Percentiles rank a stretch among this genome's conserved stretches.
Conservation (phyloP, 140 eudicot species). For the Senecio squalidus region DNA sequence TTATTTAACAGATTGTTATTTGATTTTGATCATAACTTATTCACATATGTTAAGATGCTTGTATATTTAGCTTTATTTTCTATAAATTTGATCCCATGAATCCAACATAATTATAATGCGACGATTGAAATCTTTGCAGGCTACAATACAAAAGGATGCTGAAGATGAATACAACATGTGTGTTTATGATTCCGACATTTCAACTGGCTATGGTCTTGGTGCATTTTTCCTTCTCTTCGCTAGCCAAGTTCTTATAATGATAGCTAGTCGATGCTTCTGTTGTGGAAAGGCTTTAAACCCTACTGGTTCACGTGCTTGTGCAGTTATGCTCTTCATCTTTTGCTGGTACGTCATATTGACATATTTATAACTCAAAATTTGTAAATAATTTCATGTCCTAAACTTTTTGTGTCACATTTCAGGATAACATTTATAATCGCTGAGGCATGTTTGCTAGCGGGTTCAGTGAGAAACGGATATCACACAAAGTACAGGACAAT, state of each 20-base stretch:
- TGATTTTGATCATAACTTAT: not conserved
- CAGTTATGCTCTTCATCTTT: slow-evolving; percentile 60
- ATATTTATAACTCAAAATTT: not conserved
- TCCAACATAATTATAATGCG: slow-evolving; percentile 1
- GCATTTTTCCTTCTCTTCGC: slow-evolving; percentile 67
- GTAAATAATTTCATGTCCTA: not conserved
- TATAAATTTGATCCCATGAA: not conserved
- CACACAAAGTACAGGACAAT: slow-evolving; percentile 67
- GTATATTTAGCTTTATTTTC: not conserved
- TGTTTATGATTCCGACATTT: slow-evolving; percentile 69
- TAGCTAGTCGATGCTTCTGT: slow-evolving; percentile 83
- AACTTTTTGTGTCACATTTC: not conserved
- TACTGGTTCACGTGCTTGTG: slow-evolving; percentile 73
- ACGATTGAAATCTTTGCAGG: slow-evolving; percentile 26
- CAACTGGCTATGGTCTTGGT: slow-evolving; percentile 82
- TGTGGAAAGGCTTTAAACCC: slow-evolving; percentile 79
- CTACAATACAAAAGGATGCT: slow-evolving; percentile 30
- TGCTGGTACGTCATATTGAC: slow-evolving; percentile 48
- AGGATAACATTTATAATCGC: slow-evolving; percentile 76
- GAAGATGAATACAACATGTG: slow-evolving; percentile 50
- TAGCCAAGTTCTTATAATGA: slow-evolving; percentile 61
- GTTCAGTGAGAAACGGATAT: slow-evolving; percentile 81
- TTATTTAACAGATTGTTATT: not conserved
- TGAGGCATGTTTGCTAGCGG: slow-evolving; percentile 76
- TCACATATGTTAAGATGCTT: not conserved